Percentiles rank a stretch among this genome's conserved stretches.
phyloP scores from a whole-genome alignment of 2,329 filamentous ascomycete genomes.

The Bipolaris sorokiniana region DNA sequence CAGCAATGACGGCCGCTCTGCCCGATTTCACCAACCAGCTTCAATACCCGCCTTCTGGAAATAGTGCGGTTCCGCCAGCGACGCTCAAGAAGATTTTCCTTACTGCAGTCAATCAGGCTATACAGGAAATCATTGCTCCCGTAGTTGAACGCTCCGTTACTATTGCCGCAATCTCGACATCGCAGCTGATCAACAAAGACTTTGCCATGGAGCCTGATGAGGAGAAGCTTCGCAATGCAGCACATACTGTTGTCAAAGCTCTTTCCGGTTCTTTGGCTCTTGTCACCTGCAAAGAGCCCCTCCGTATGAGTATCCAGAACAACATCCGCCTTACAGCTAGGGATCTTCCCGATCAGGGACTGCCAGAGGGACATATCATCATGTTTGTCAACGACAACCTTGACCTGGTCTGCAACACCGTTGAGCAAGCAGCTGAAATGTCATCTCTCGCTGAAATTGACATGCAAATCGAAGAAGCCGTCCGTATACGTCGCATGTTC shows the following conservation, averaged over 20 bases:
- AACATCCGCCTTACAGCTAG: constrained; percentile 87
- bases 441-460: constrained; percentile 94
- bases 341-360: constrained; percentile 68
- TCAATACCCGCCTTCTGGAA: constrained; percentile 72
- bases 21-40: constrained; percentile 83
- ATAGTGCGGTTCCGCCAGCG: constrained; percentile 72
- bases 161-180: constrained; percentile 94
- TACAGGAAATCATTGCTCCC: constrained; percentile 95
- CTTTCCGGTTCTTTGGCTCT: constrained; percentile 91
- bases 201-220: constrained; percentile 93
- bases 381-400: constrained; percentile 99
- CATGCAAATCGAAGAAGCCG: constrained; percentile 81
- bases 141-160: constrained; percentile 98
- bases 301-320: constrained; percentile 96
- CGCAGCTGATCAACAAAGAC: constrained; percentile 94
- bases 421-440: constrained; percentile 94
- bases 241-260: constrained; percentile 92
- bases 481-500: constrained; percentile 79
- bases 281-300: constrained; percentile 97
- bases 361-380: constrained; percentile 92
- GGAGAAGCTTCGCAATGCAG: constrained; percentile 81
- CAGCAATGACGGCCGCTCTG: constrained; percentile 77
- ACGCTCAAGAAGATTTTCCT: constrained; percentile 77
- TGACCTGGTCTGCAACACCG: constrained; percentile 88
- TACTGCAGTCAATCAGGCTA: constrained; percentile 83